Base-by-base conservation (phyloP, 495 filamentous ascomycete genomes). In the Hypoxylon rickii region DNA sequence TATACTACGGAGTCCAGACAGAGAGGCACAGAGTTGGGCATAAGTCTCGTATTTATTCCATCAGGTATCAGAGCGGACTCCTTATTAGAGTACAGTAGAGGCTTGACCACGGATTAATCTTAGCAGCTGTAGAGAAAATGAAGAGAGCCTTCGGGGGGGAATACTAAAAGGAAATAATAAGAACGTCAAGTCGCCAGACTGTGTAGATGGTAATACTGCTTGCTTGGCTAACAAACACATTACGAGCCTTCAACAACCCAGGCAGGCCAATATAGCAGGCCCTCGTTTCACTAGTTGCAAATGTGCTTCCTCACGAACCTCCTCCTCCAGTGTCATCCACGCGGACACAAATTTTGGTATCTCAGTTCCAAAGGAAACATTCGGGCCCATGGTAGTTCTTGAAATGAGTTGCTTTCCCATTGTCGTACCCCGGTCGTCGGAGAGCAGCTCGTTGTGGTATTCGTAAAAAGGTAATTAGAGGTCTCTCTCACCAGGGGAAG, bases 21-120 rank as follows among this genome's bases (percentile, higher is more conserved):
- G 38, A 20, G 19, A 39, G 47, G 48, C 32, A 43, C 24, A 21
- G 36, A 47, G 3, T 57, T 58, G 32, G 48, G 55, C 52, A 67
- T 64, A 66, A 67, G 53, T 73, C 56, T 72, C 66, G 50, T 67
- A 64, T 67, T 69, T 67, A 64, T 73, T 74, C 70, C 66, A 66
- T 66, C 62, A 74, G 70, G 71, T 74, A 71, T 75, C 71, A 66
- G 74, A 73, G 70, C 68, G 68, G 70, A 70, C 72, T 73, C 73
- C 67, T 67, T 68, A 73, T 68, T 73, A 74, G 66, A 70, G 64
- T 63, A 61, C 64, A 58, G 60, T 47, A 58, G 51, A 65, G 57
- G 60, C 64, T 69, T 65, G 45, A 48, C 59, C 51, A 67, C 45
- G 64, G 61, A 74, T 73, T 69, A 73, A 68, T 64, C 63, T 64